A percentile compares a stretch with the other conserved stretches of the same genome.
Conservation (phyloP, 2,329 filamentous ascomycete species). For the Ophiostoma sp. region DNA sequence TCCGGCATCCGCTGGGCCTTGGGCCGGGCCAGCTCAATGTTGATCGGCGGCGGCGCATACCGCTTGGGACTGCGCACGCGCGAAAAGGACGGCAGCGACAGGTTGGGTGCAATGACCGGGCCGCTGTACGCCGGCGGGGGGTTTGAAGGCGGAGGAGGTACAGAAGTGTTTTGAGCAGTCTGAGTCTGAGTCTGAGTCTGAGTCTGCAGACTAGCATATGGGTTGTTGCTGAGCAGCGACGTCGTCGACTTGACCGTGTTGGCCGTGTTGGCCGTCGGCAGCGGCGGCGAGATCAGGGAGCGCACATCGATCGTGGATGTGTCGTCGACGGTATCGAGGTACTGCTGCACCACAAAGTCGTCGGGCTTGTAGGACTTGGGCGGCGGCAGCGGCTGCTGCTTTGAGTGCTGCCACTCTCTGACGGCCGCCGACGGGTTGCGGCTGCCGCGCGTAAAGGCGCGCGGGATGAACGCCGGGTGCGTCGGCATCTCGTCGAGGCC, state of each 20-base stretch:
- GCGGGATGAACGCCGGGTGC: slow-evolving; percentile 47
- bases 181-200: too few relatives aligned
- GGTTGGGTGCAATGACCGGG: not conserved
- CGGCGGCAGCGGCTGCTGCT: too few relatives aligned
- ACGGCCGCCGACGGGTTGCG: slow-evolving; percentile 1
- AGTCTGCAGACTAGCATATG: not conserved
- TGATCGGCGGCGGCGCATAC: slow-evolving; percentile 39
- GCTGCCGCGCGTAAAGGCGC: slow-evolving; percentile 21
- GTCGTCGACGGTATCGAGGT: slow-evolving; percentile 35
- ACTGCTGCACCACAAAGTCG: slow-evolving; percentile 36
- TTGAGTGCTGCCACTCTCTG: not conserved
- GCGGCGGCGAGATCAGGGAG: slow-evolving; percentile 27
- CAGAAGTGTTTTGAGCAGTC: not conserved
- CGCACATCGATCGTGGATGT: slow-evolving; percentile 22
- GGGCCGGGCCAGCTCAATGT: slow-evolving; percentile 24
- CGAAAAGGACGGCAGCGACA: slow-evolving; percentile 34
- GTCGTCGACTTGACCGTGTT: not conserved
- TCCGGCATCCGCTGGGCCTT: not conserved
- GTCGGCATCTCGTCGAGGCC: slow-evolving; percentile 38
- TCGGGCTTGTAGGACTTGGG: slow-evolving; percentile 28
- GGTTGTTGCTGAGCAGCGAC: not conserved
- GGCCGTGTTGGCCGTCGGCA: not conserved
- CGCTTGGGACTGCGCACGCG: slow-evolving; percentile 40
- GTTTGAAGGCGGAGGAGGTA: not conserved
- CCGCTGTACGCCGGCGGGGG: not conserved